Evolutionary conservation across 108 stramenopile genomes (phyloP).

Genomic region (Cyclotella choctawhatcheeana): DNA sequence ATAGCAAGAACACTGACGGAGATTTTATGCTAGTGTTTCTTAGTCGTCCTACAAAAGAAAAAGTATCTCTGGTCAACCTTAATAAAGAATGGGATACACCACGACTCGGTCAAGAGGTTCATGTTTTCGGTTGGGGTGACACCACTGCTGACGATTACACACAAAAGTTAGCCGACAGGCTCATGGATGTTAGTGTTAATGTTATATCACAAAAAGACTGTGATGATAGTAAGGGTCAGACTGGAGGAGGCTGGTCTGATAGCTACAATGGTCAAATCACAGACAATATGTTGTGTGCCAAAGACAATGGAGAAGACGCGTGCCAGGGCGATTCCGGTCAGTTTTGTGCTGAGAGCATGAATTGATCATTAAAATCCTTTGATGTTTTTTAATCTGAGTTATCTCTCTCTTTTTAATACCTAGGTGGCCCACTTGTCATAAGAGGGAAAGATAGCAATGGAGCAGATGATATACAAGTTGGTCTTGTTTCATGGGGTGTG

Average conservation of each 20-base stretch:
- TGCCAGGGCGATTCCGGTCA: constrained; percentile 42
- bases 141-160: constrained; percentile 13
- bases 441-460: neutral
- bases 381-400: no score
- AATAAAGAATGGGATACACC: constrained; percentile 21
- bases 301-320: constrained; percentile 29
- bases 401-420: no score
- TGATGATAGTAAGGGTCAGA: constrained; percentile 16
- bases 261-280: constrained; percentile 35
- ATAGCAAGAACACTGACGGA: constrained; percentile 16
- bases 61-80: constrained; percentile 13
- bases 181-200: constrained; percentile 46
- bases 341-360: neutral
- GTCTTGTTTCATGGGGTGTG: constrained; percentile 43
- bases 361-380: no score
- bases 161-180: constrained; percentile 2
- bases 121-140: constrained; percentile 31
- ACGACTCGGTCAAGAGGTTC: neutral
- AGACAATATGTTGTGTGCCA: constrained; percentile 47
- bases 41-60: neutral
- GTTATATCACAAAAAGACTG: constrained; percentile 42
- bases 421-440: constrained; percentile 27
- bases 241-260: neutral
- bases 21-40: constrained; percentile 32
- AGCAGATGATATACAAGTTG: constrained; percentile 23